Evolutionary conservation across 2,329 filamentous ascomycete genomes (phyloP).

Genomic region (Ophiocordyceps camponoti-rufipedis): DNA sequence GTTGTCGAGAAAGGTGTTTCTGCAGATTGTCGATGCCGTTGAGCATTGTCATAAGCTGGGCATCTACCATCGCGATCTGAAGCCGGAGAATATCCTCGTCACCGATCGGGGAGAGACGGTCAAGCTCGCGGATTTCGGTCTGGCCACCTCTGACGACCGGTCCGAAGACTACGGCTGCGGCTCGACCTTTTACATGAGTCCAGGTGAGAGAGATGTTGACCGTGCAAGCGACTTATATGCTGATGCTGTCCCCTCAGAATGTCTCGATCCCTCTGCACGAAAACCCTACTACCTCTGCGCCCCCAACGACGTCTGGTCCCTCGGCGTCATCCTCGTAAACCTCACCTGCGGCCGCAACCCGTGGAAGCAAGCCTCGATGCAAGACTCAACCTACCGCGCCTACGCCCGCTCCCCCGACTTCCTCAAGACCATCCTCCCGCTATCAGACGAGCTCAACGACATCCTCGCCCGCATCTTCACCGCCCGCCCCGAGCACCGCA

Average conservation of each 20-base stretch:
- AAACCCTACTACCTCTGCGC: constrained; percentile 73
- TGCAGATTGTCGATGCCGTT: constrained; percentile 92
- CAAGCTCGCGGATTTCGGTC: constrained; percentile 92
- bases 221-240: constrained; percentile 3
- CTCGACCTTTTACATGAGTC: constrained; percentile 98
- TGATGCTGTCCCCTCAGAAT: constrained; percentile 45
- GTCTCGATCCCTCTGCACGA: constrained; percentile 58
- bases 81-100: constrained; percentile 95
- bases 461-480: constrained; percentile 82
- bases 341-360: constrained; percentile 95
- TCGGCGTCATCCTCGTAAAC: constrained; percentile 97
- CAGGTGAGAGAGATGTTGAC: constrained; percentile 46
- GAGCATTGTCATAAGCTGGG: constrained; percentile 84
- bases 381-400: constrained; percentile 89
- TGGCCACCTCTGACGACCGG: constrained; percentile 67
- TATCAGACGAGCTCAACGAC: constrained; percentile 75
- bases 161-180: constrained; percentile 95
- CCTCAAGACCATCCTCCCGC: constrained; percentile 76
- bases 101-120: constrained; percentile 75
- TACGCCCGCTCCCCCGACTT: constrained; percentile 76
- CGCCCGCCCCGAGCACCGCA: constrained; percentile 64
- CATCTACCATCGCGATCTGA: constrained; percentile 94
- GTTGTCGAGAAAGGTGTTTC: constrained; percentile 70
- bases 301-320: constrained; percentile 92
- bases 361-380: constrained; percentile 88